Conservation (phyloP, 148 eudicot species). For the Agrostemma githago region DNA sequence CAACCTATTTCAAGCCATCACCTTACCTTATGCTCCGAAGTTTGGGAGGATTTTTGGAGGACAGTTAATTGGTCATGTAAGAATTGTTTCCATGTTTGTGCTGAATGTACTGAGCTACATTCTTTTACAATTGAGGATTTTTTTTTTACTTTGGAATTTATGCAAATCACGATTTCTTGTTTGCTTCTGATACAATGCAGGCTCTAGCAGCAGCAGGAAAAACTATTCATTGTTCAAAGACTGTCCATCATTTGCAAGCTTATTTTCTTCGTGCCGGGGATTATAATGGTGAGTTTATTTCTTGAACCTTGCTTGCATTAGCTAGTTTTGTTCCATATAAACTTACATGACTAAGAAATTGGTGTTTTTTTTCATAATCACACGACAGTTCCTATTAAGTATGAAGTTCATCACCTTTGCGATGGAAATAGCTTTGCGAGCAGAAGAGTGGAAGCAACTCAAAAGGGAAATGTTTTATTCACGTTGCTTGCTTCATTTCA, state of each 20-base stretch:
- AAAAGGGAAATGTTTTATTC: conserved; percentile 84
- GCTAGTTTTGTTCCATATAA: background rate
- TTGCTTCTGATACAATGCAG: conserved; percentile 36
- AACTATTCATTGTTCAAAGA: conserved; percentile 81
- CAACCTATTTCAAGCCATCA: conserved; percentile 72
- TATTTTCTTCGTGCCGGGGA: conserved; percentile 92
- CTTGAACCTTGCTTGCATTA: background rate
- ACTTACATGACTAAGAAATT: background rate
- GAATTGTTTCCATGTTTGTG: conserved; percentile 6
- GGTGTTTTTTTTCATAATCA: background rate
- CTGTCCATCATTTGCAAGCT: conserved; percentile 86
- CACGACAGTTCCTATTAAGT: conserved; percentile 79
- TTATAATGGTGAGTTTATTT: conserved; percentile 56
- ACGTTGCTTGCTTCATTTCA: conserved; percentile 92
- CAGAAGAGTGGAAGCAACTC: conserved; percentile 85
- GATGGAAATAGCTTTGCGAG: conserved; percentile 95
- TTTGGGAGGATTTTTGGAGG: conserved; percentile 91
- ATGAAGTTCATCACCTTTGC: conserved; percentile 78
- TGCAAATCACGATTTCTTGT: background rate
- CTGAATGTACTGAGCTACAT: background rate
- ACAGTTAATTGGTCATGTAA: conserved; percentile 91
- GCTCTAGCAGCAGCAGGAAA: conserved; percentile 97
- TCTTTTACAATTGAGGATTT: background rate
- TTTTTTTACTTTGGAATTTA: background rate
- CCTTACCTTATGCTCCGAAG: conserved; percentile 79